Evolutionary conservation across 2,329 filamentous ascomycete genomes (phyloP), one percentile per base, ranked within the genome.

Genomic region (Lithohypha guttulata): DNA sequence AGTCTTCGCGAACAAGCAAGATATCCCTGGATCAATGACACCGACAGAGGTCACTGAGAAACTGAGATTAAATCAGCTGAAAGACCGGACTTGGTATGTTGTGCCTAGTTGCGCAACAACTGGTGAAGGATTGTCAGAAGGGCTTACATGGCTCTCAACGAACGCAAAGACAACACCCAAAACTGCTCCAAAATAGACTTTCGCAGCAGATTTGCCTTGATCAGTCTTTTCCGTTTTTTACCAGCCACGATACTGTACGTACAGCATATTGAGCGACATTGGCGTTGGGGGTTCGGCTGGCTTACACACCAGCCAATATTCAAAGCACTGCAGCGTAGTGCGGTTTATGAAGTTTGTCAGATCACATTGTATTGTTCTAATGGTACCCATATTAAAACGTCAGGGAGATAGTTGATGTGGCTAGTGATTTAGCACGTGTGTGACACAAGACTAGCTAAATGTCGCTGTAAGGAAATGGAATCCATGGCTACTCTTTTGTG

Each of bases 1-100:
- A 58, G 89, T 98, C 59, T 98, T 98, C 60, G 91, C 91, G 69
- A 98, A 98, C 80, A 98, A 98, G 76, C 91, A 96, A 68, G 91
- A 98, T 76, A 70, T 96, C 53, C 71, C 75, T 43, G 84, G 84
- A 58, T 82, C 82, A 49, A 77, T 89, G 78, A 82, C 73, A 55
- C 81, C 82, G 6, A 73, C 82, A 58, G 81, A 87, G 62, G 77
- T 91, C 45, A 87, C 81, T 50, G 79, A 86, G 49, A 74, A 76
- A 34, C 75, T 91, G 34, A 73, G 86, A 60, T 73, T 89, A 48
- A 75, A 70, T 51, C 80, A 82, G 58, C 69, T 89, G 51, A 86
- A 82, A 64, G 81, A 87, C 59, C 84, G 82, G 69, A 73, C 84
- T 58, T 89, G 81, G 82, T 85, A 81, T 59, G 83, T 89, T 45